A percentile compares a stretch with the other conserved stretches of the same genome.
phyloP scores from a whole-genome alignment of 1,284 basidiomycete genomes.

The Moesziomyces parantarcticus region DNA sequence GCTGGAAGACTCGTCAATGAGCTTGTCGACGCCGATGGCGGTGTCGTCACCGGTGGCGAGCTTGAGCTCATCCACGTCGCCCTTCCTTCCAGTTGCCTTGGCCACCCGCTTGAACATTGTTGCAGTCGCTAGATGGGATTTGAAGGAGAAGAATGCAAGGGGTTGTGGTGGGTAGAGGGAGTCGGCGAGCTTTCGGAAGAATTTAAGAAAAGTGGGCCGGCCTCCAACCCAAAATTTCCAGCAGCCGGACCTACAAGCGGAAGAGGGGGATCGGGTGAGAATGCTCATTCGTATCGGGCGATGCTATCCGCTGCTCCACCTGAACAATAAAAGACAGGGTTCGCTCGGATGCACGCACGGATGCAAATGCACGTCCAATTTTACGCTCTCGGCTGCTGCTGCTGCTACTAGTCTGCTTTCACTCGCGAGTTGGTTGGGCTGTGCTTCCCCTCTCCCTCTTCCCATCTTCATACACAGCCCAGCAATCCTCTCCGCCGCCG shows the following conservation, averaged over 20 bases:
- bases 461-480: not conserved
- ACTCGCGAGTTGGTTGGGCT: not conserved
- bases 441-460: slow-evolving; percentile 1
- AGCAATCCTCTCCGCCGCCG: not conserved
- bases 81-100: slow-evolving; percentile 34
- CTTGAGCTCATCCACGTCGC: slow-evolving; percentile 30
- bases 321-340: not conserved
- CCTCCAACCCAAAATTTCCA: not conserved
- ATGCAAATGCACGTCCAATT: not conserved
- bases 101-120: slow-evolving; percentile 49
- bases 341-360: not conserved
- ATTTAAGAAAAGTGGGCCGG: not conserved
- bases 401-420: too few species aligned
- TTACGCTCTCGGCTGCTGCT: not conserved
- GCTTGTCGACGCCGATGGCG: slow-evolving; percentile 42
- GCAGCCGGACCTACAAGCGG: too few species aligned
- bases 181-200: not conserved
- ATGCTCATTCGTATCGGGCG: not conserved
- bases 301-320: not conserved
- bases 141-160: not conserved
- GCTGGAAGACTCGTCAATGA: slow-evolving; percentile 45
- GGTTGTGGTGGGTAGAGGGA: not conserved
- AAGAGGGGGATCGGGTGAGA: not conserved
- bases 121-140: not conserved
- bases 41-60: slow-evolving; percentile 37